Percentiles rank a stretch among this genome's conserved stretches.
Evolutionary conservation across 768 basidiomycete species (phyloP).

Genomic region (Kwoniella dendrophila): DNA sequence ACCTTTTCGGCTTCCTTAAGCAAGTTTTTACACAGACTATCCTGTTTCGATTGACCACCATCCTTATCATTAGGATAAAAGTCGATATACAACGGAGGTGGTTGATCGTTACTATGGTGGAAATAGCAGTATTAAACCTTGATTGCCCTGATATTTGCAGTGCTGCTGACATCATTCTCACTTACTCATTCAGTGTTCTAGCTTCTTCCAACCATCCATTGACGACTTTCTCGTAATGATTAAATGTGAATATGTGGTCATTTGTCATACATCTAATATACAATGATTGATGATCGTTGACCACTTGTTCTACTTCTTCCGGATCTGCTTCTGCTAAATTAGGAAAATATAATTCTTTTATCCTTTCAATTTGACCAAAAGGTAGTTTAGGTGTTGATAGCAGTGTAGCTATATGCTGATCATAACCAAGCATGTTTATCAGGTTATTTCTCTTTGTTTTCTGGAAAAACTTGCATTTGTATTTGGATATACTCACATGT

Average conservation of each 20-base stretch:
- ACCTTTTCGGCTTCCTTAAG: conserved; percentile 10
- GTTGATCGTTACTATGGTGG: neutral
- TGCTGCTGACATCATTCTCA: neutral
- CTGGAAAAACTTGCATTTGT: neutral
- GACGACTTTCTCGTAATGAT: conserved; percentile 11
- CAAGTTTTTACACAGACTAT: conserved; percentile 5
- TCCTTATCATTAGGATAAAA: conserved; percentile 10
- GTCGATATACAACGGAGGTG: neutral
- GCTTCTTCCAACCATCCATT: conserved; percentile 19
- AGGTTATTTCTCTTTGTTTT: neutral
- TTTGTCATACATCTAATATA: conserved; percentile 27
- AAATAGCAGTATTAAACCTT: neutral
- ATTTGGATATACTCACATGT: conserved; percentile 18
- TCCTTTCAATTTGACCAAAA: conserved; percentile 5
- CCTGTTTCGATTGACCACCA: neutral
- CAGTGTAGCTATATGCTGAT: conserved; percentile 28
- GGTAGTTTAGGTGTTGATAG: conserved; percentile 15
- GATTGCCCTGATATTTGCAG: too few species aligned
- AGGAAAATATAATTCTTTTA: conserved; percentile 37
- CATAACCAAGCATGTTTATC: neutral
- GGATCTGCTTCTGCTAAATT: neutral
- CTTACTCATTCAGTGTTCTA: neutral
- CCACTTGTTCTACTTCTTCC: neutral
- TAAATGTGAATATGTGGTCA: neutral
- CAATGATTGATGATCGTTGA: neutral